Evolutionary conservation across 2,329 filamentous ascomycete species (phyloP).

Genomic region (Thelonectria blattea): DNA sequence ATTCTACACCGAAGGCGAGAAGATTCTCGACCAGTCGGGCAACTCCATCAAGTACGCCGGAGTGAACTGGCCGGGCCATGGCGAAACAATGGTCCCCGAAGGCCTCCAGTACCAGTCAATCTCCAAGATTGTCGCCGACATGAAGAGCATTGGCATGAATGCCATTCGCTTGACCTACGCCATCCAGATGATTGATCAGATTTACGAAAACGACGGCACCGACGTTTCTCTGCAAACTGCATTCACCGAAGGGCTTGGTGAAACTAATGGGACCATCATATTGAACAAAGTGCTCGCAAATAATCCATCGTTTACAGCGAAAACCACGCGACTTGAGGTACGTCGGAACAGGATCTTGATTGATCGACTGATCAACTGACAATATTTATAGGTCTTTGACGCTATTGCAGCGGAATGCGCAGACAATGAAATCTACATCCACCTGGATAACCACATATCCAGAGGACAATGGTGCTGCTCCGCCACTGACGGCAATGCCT

Average conservation of each 20-base stretch:
- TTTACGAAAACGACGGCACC: slow-evolving; percentile 53
- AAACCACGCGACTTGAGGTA: slow-evolving; percentile 60
- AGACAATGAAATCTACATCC: slow-evolving; percentile 61
- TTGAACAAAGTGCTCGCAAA: slow-evolving; percentile 59
- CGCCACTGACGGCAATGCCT: slow-evolving; percentile 60
- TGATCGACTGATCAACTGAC: not conserved
- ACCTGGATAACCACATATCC: slow-evolving; percentile 68
- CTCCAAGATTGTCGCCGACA: slow-evolving; percentile 57
- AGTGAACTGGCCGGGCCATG: slow-evolving; percentile 67
- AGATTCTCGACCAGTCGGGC: slow-evolving; percentile 51
- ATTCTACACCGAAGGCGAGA: slow-evolving; percentile 48
- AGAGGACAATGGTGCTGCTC: slow-evolving; percentile 64
- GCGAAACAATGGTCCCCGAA: slow-evolving; percentile 69
- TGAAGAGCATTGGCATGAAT: slow-evolving; percentile 68
- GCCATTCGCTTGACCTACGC: slow-evolving; percentile 67
- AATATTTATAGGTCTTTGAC: slow-evolving; percentile 52
- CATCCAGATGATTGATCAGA: slow-evolving; percentile 68
- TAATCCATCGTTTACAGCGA: slow-evolving; percentile 61
- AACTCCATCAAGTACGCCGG: slow-evolving; percentile 58
- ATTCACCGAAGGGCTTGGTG: slow-evolving; percentile 54
- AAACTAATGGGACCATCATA: slow-evolving; percentile 58
- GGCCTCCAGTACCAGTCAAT: slow-evolving; percentile 68
- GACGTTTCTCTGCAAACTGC: slow-evolving; percentile 55
- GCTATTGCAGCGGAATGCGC: slow-evolving; percentile 64
- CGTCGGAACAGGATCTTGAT: not conserved